Evolutionary conservation across 352 stramenopile genomes (phyloP).

Genomic region (Globisporangium spinosum): DNA sequence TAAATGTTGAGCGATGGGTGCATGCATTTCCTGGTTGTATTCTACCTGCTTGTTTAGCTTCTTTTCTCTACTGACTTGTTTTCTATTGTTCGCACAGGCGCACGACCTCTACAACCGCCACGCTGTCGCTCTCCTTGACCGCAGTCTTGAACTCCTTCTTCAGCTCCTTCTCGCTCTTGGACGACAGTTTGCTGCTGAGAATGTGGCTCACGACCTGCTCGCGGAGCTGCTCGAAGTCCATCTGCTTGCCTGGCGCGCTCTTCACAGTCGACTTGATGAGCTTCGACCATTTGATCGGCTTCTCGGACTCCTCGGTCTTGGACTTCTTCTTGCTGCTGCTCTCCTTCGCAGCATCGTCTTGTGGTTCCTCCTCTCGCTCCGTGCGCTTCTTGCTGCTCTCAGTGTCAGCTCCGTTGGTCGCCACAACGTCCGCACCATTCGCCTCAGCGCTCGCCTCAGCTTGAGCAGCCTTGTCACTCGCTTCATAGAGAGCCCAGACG

Average conservation of each 20-base stretch:
- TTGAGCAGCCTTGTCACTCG: constrained; percentile 47
- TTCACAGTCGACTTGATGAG: constrained; percentile 59
- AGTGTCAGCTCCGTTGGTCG: constrained; percentile 13
- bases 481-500: constrained; percentile 72
- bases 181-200: constrained; percentile 36
- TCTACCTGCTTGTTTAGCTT: neutral
- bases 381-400: constrained; percentile 44
- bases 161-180: constrained; percentile 60
- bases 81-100: constrained; percentile 28
- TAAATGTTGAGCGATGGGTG: neutral
- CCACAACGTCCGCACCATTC: neutral
- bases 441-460: constrained; percentile 13
- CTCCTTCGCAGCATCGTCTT: constrained; percentile 39
- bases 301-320: constrained; percentile 23
- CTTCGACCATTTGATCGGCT: constrained; percentile 69
- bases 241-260: constrained; percentile 32
- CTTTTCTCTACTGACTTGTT: constrained; percentile 10
- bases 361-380: constrained; percentile 24
- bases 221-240: constrained; percentile 53
- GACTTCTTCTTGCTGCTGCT: constrained; percentile 27
- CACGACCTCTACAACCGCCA: constrained; percentile 50
- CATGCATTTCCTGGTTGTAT: neutral
- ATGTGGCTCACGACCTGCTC: constrained; percentile 46
- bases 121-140: constrained; percentile 34
- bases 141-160: constrained; percentile 62